These are phyloP conservation scores for Hemileccinum impolitum DNA, from an alignment of 768 basidiomycete species.

Conservation along the genomic window DNA sequence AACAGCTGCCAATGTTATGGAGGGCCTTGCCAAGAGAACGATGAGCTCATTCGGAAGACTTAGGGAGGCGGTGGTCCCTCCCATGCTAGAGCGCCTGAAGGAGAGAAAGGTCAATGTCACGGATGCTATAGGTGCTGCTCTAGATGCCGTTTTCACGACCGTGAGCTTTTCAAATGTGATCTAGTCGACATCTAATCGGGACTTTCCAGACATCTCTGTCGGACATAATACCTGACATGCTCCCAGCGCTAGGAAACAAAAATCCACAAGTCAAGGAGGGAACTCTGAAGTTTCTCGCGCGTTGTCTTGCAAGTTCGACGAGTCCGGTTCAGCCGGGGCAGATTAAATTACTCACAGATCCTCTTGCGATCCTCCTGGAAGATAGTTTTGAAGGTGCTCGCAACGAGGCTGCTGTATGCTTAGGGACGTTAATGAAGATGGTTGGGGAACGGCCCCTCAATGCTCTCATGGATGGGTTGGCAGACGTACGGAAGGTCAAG, in stretches of 20 bases:
- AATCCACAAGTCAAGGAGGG: conserved; percentile 98
- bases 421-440: conserved; percentile 95
- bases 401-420: conserved; percentile 81
- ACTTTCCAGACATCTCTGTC: conserved; percentile 62
- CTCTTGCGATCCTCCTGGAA: conserved; percentile 71
- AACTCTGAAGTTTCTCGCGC: conserved; percentile 79
- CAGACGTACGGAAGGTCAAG: conserved; percentile 85
- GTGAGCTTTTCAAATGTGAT: conserved; percentile 46
- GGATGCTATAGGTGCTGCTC: conserved; percentile 80
- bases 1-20: conserved; percentile 79
- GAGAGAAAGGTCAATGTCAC: conserved; percentile 90
- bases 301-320: conserved; percentile 71
- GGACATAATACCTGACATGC: conserved; percentile 81
- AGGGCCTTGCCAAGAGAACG: conserved; percentile 81
- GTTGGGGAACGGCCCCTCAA: conserved; percentile 90
- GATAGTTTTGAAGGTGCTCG: conserved; percentile 88
- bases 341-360: conserved; percentile 78
- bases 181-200: conserved; percentile 1
- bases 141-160: conserved; percentile 85
- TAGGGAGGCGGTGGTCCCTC: conserved; percentile 66
- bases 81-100: conserved; percentile 86
- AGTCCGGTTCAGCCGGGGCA: conserved; percentile 69
- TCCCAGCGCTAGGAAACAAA: conserved; percentile 76
- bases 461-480: conserved; percentile 78
- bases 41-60: conserved; percentile 71